Conservation (phyloP, 2,329 filamentous ascomycete genomes). For the Waltergamsia citrina region DNA sequence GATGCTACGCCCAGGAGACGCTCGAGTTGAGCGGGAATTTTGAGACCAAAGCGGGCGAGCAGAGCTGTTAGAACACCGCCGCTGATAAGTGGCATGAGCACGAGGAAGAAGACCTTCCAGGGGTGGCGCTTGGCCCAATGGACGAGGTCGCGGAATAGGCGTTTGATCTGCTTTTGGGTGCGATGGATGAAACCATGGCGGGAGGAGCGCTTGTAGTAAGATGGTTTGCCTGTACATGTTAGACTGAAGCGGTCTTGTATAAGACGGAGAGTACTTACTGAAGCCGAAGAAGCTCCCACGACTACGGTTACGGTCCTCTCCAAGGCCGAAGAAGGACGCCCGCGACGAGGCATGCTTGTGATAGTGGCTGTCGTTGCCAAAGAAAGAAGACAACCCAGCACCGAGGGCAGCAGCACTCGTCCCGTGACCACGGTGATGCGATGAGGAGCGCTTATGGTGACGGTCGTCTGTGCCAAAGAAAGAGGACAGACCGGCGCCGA, state of each 20-base stretch:
- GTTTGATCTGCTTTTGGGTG: constrained; percentile 65
- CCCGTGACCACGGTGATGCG: constrained; percentile 13
- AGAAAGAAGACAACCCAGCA: constrained; percentile 20
- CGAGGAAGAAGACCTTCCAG: constrained; percentile 76
- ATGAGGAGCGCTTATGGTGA: constrained; percentile 29
- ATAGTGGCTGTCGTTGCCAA: constrained; percentile 23
- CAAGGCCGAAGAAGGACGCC: constrained; percentile 36
- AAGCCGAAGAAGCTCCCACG: constrained; percentile 36
- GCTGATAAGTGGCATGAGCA: constrained; percentile 79
- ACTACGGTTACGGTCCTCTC: constrained; percentile 27
- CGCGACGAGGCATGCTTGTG: constrained; percentile 29
- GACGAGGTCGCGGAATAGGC: constrained; percentile 70
- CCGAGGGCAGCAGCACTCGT: constrained; percentile 16
- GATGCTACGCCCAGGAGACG: constrained; percentile 31
- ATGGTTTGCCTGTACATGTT: constrained; percentile 34
- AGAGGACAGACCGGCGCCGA: constrained; percentile 19
- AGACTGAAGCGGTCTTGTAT: background rate
- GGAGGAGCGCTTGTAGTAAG: constrained; percentile 73
- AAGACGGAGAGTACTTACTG: constrained; percentile 18
- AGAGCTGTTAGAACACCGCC: constrained; percentile 74
- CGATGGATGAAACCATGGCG: constrained; percentile 69
- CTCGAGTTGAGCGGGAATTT: constrained; percentile 57
- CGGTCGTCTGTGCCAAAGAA: constrained; percentile 20
- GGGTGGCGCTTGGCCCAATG: constrained; percentile 78
- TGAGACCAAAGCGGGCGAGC: constrained; percentile 69